Evolutionary conservation across 371 early-diverging fungal species (phyloP).

Genomic region (Cokeromyces recurvatus): DNA sequence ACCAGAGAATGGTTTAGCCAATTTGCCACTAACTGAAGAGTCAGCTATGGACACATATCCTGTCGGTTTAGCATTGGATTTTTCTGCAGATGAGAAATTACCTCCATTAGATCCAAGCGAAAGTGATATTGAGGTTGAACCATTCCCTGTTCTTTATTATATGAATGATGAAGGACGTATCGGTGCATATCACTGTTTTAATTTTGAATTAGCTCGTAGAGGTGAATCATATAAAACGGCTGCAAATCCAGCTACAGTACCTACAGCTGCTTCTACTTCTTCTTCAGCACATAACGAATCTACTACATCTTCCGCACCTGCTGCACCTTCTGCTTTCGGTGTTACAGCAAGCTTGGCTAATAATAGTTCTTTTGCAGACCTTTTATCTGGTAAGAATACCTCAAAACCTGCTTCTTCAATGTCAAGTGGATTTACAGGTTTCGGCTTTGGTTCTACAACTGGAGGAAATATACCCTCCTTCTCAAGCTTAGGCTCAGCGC

Average conservation of each 20-base stretch:
- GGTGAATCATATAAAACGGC: conserved; percentile 19
- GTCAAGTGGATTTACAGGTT: neutral
- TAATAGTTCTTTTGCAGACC: conserved; percentile 9
- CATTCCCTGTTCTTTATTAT: conserved; percentile 37
- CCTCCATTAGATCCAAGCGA: conserved; percentile 36
- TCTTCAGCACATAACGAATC: conserved; percentile 1
- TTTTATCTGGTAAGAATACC: conserved; percentile 11
- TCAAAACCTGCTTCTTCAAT: neutral
- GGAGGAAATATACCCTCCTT: conserved; percentile 1
- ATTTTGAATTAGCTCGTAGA: conserved; percentile 25
- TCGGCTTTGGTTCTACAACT: conserved; percentile 2
- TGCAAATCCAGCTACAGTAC: neutral
- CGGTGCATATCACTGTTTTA: conserved; percentile 39
- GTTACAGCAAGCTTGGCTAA: neutral
- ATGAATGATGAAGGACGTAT: conserved; percentile 42
- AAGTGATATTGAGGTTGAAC: conserved; percentile 22
- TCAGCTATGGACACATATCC: conserved; percentile 36
- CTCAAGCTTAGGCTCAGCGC: conserved; percentile 4
- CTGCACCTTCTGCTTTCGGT: conserved; percentile 4
- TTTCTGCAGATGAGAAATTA: conserved; percentile 28
- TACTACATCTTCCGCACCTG: conserved; percentile 1
- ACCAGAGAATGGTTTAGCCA: conserved; percentile 25
- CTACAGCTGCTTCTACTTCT: conserved; percentile 1
- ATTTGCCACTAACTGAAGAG: conserved; percentile 34
- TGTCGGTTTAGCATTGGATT: conserved; percentile 41